Evolutionary conservation across 257 asterid species (phyloP).

Genomic region (Ilex asprella): DNA sequence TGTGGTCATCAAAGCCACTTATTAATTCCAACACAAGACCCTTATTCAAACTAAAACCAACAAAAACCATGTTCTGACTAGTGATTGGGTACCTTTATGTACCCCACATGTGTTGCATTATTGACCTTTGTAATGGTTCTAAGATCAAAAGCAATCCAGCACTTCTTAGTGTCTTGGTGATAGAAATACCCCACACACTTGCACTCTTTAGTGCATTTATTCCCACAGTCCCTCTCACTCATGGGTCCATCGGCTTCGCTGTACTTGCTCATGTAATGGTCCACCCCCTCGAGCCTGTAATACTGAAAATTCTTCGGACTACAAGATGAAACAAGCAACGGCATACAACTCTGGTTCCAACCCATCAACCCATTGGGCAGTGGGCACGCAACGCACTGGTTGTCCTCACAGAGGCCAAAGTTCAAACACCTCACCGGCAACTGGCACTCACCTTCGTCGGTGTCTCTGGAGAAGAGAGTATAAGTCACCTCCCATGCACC

Average conservation of each 20-base stretch:
- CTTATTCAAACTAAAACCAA: too few species aligned
- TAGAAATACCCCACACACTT: constrained; percentile 37
- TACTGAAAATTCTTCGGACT: constrained; percentile 11
- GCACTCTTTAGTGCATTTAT: constrained; percentile 29
- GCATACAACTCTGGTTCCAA: constrained; percentile 26
- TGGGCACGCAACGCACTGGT: constrained; percentile 45
- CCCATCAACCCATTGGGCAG: constrained; percentile 31
- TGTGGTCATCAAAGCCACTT: too few species aligned
- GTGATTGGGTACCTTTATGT: constrained; percentile 22
- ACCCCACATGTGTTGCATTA: constrained; percentile 29
- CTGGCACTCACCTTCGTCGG: constrained; percentile 17
- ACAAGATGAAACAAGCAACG: constrained; percentile 19
- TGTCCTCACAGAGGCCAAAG: constrained; percentile 36
- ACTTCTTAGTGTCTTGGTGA: constrained; percentile 19
- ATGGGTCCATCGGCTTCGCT: constrained; percentile 22
- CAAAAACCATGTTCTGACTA: too few species aligned
- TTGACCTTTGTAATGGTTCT: constrained; percentile 22
- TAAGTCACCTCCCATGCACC: constrained; percentile 18
- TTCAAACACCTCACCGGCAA: constrained; percentile 28
- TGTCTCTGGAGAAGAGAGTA: neutral
- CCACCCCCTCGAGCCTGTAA: constrained; percentile 34
- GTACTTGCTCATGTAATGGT: constrained; percentile 20
- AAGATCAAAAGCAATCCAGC: constrained; percentile 33
- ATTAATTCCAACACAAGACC: too few species aligned
- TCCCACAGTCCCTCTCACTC: constrained; percentile 21